These are phyloP conservation scores for Phyllachora maydis DNA, from an alignment of 2,329 filamentous ascomycete genomes.

Conservation along the genomic window DNA sequence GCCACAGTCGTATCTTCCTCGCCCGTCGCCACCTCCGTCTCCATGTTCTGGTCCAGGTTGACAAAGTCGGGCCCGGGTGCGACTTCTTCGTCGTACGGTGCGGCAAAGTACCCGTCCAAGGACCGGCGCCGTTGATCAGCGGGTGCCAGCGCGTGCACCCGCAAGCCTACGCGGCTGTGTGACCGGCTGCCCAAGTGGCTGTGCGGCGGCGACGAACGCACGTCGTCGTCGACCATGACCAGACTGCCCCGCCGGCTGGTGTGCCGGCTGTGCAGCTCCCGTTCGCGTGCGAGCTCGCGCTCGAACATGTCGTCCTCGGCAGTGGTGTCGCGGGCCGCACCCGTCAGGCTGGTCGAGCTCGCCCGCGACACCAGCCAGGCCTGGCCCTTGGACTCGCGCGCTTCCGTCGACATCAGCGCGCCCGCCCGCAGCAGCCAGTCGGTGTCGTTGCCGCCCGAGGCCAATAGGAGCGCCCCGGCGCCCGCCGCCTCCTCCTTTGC, in stretches of 20 bases:
- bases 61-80: slow-evolving; percentile 38
- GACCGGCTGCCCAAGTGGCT: slow-evolving; percentile 27
- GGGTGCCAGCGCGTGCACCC: slow-evolving; percentile 22
- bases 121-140: slow-evolving; percentile 16
- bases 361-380: slow-evolving; percentile 45
- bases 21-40: slow-evolving; percentile 29
- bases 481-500: slow-evolving; percentile 10
- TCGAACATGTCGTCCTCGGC: slow-evolving; percentile 30
- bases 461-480: too few species aligned
- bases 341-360: slow-evolving; percentile 40
- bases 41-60: slow-evolving; percentile 36
- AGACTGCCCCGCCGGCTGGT: slow-evolving; percentile 25
- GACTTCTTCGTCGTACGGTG: slow-evolving; percentile 11
- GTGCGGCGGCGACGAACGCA: slow-evolving; percentile 12
- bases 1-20: slow-evolving; percentile 23
- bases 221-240: slow-evolving; percentile 15
- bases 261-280: slow-evolving; percentile 23
- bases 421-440: slow-evolving; percentile 47
- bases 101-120: slow-evolving; percentile 17
- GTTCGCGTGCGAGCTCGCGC: slow-evolving; percentile 26
- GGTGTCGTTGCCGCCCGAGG: slow-evolving; percentile 22
- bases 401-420: slow-evolving; percentile 37
- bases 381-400: slow-evolving; percentile 48
- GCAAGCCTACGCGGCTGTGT: slow-evolving; percentile 20
- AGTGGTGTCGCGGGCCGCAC: slow-evolving; percentile 24